Evolutionary conservation across 306 rosid genomes (phyloP).

Genomic region (Casuarina equisetifolia): DNA sequence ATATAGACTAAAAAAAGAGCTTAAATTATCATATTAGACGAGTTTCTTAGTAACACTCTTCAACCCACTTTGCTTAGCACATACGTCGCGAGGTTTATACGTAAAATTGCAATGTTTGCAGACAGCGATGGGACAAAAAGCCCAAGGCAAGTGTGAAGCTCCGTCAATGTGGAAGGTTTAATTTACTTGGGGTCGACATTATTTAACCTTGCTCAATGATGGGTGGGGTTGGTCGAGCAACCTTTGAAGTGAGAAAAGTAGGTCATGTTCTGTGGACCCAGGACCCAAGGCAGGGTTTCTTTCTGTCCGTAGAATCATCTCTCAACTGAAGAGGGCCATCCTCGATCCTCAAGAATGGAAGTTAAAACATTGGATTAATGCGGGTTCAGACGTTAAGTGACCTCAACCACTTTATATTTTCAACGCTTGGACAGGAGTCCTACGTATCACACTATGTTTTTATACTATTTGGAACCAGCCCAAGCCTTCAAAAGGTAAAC

Average conservation of each 20-base stretch:
- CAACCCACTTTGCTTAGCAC: too few relatives aligned
- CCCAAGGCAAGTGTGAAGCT: neutral
- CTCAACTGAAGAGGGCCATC: too few relatives aligned
- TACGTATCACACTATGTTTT: too few relatives aligned
- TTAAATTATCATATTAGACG: too few relatives aligned
- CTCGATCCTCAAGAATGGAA: too few relatives aligned
- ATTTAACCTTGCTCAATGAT: neutral
- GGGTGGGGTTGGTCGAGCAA: slow-evolving; percentile 1
- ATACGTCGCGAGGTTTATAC: neutral
- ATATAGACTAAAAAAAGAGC: too few relatives aligned
- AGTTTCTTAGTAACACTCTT: too few relatives aligned
- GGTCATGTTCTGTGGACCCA: neutral
- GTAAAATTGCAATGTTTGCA: neutral
- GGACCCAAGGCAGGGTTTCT: neutral
- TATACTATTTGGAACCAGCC: too few relatives aligned
- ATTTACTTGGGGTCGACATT: neutral
- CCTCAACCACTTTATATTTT: neutral
- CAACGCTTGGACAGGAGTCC: neutral
- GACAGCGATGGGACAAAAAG: neutral
- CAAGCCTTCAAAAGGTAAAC: too few relatives aligned
- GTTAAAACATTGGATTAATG: neutral
- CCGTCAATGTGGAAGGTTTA: neutral
- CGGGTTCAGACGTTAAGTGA: neutral
- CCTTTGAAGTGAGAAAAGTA: neutral
- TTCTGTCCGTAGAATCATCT: too few relatives aligned